A percentile compares a stretch with the other conserved stretches of the same genome.
Evolutionary conservation across 2,329 filamentous ascomycete species (phyloP).

Genomic region (Neopestalotiopsis sp.): DNA sequence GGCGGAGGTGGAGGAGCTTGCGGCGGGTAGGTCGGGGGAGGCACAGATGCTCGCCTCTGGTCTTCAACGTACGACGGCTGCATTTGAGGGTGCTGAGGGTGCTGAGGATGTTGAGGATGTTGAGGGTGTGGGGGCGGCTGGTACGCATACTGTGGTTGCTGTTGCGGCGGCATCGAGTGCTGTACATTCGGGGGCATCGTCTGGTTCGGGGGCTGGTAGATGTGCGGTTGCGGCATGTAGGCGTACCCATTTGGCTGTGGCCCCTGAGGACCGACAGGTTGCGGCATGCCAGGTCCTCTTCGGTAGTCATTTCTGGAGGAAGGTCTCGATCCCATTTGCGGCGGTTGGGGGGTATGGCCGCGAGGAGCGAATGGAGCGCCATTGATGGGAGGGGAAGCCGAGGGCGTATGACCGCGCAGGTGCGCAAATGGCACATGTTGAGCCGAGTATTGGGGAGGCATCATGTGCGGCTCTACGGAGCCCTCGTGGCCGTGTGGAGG

Average conservation of each 20-base stretch:
- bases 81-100: conserved; percentile 55
- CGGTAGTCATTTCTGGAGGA: conserved; percentile 81
- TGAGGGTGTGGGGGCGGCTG: conserved; percentile 37
- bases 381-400: conserved; percentile 88
- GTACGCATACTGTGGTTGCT: conserved; percentile 29
- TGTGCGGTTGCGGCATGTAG: conserved; percentile 84
- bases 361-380: conserved; percentile 74
- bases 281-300: conserved; percentile 76
- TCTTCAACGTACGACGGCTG: conserved; percentile 76
- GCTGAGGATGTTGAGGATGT: conserved; percentile 18
- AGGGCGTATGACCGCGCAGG: conserved; percentile 81
- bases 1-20: conserved; percentile 58
- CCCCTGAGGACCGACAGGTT: conserved; percentile 63
- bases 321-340: conserved; percentile 75
- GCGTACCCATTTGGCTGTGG: conserved; percentile 75
- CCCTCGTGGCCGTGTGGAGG: conserved; percentile 70
- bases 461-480: conserved; percentile 61
- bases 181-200: conserved; percentile 44
- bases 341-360: conserved; percentile 82
- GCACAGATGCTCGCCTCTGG: conserved; percentile 71
- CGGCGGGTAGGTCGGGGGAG: conserved; percentile 66
- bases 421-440: conserved; percentile 74
- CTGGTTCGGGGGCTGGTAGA: conserved; percentile 74
- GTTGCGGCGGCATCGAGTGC: conserved; percentile 42
- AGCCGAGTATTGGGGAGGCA: conserved; percentile 73